phyloP scores from a whole-genome alignment of 805 yeast genomes.

The Isabelozyma heimii region DNA sequence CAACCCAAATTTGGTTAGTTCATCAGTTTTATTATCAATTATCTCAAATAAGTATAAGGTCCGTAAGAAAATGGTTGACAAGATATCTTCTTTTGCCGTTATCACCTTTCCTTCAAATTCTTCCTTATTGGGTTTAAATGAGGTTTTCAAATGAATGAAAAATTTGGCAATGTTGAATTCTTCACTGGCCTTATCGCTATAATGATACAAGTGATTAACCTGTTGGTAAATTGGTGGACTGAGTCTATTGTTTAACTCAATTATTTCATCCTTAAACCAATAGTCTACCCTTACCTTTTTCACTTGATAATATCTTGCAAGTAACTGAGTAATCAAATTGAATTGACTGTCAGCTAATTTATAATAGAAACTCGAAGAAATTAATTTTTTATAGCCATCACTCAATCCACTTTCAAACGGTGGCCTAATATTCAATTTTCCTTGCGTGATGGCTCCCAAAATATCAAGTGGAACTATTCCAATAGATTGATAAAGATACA shows the following conservation, averaged over 20 bases:
- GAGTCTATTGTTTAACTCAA: slow-evolving; percentile 49
- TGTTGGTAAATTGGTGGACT: slow-evolving; percentile 51
- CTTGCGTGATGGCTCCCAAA: slow-evolving; percentile 65
- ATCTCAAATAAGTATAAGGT: slow-evolving; percentile 51
- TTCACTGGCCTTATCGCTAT: slow-evolving; percentile 9
- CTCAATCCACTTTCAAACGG: slow-evolving; percentile 65
- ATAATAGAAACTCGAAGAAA: slow-evolving; percentile 42
- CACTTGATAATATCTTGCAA: slow-evolving; percentile 83
- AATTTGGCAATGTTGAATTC: slow-evolving; percentile 24
- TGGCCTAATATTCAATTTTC: slow-evolving; percentile 57
- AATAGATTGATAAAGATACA: slow-evolving; percentile 73
- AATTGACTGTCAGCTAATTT: slow-evolving; percentile 60
- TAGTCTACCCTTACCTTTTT: slow-evolving; percentile 54
- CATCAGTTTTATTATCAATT: slow-evolving; percentile 38
- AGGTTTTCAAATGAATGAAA: slow-evolving; percentile 15
- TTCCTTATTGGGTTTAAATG: slow-evolving; percentile 9
- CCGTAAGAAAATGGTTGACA: slow-evolving; percentile 57
- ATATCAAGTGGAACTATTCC: slow-evolving; percentile 69
- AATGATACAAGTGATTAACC: slow-evolving; percentile 20
- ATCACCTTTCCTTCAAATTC: slow-evolving; percentile 10
- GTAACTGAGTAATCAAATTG: slow-evolving; percentile 64
- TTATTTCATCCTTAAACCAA: slow-evolving; percentile 50
- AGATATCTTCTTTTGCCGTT: slow-evolving; percentile 39
- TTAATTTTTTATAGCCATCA: slow-evolving; percentile 55
- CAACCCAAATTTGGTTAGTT: slow-evolving; percentile 52